Evolutionary conservation across 306 rosid species (phyloP), one percentile per base, ranked within the genome.

Genomic region (Glycine soja): DNA sequence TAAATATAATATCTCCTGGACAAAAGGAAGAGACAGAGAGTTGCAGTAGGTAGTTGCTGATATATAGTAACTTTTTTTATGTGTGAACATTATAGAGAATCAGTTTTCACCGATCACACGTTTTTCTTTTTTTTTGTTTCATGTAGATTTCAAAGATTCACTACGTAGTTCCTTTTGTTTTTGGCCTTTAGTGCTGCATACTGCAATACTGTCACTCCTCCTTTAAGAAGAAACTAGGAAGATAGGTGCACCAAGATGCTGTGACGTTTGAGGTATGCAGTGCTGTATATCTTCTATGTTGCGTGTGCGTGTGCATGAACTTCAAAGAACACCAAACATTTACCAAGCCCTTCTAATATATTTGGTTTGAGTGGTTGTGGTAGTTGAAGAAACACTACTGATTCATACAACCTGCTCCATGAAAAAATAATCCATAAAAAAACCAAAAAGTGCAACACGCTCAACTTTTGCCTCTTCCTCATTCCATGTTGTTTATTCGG

Each of bases 341-440:
- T 58, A 34, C 42, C 61, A 64, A 70, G 82, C 38, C 76, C 70
- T 85, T 68, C 67, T 76, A 32, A 76, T 12, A 12, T 32, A 15
- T 88, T 90, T 87, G 78, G 89, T 87, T 79, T 10, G 76, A 78
- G 90, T 87, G 18, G 92, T 83, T 87, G 86, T 69, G 38, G 77
- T 75, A 53, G 89, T 76, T 91, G 85, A 72, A 36, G 46, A 79
- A 80, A 24, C 70, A 58, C 10, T 3, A 54, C 57, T 43, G 24
- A 58, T 58, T 24, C 68, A 76, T 43, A 70, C 61, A 82, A 69
- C 86, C 59, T 70, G 68, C 67, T 38, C 30, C 24, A 9, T 58
- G 69, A 42, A 40, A 24, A 61, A 74, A 56, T 0, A 56, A 56
- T 56, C 67, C 36, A 38, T 16, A n/a, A 40, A 8, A 42, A 42